Evolutionary conservation across 139 green algal species (phyloP).

Genomic region (Dunaliella primolecta): DNA sequence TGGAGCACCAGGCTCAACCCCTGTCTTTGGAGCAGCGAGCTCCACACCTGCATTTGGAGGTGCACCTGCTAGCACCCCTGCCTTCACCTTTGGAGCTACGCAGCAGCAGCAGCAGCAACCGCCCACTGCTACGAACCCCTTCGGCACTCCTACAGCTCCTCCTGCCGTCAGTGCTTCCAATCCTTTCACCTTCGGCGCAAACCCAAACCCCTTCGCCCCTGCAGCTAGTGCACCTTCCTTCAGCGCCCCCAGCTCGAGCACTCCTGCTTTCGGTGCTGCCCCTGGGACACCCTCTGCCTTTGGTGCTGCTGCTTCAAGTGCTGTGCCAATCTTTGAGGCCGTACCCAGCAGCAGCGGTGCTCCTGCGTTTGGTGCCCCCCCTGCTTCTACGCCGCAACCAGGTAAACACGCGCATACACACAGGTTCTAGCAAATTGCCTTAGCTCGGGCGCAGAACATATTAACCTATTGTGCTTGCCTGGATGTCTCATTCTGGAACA

Average conservation of each 20-base stretch:
- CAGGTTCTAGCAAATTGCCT: no score
- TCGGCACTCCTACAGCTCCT: neutral
- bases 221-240: neutral
- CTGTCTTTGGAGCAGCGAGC: neutral
- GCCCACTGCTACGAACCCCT: no score
- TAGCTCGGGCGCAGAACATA: no score
- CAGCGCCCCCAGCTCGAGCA: neutral
- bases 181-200: neutral
- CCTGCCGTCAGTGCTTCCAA: neutral
- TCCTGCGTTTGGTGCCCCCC: neutral
- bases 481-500: no score
- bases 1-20: no score
- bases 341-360: neutral
- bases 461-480: no score
- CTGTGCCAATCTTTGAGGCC: neutral
- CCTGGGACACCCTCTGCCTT: neutral
- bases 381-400: no score
- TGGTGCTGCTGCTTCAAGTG: no score
- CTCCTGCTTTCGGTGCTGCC: neutral
- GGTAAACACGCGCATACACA: no score
- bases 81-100: constrained; percentile 5
- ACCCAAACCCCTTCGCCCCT: neutral
- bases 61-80: neutral
- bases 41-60: no score
- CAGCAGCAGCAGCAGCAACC: neutral